A percentile compares a stretch with the other conserved stretches of the same genome.
phyloP scores from a whole-genome alignment of 108 stramenopile species.

The Asterionellopsis glacialis region DNA sequence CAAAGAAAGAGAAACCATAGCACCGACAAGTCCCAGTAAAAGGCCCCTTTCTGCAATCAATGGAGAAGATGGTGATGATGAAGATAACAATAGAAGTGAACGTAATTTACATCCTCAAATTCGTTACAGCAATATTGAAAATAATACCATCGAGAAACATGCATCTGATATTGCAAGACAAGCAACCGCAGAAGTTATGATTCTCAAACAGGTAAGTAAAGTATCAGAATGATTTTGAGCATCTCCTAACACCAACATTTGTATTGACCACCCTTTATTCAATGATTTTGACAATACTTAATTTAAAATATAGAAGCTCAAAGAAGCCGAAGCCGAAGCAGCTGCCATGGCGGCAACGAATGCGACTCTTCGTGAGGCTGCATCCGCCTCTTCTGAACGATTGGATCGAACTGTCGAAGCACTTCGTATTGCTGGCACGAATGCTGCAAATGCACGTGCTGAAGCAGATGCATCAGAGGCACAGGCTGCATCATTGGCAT shows the following conservation, averaged over 20 bases:
- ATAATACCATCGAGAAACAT: constrained; percentile 14
- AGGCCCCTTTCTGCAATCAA: neutral
- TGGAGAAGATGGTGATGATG: constrained; percentile 4
- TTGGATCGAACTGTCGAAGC: constrained; percentile 54
- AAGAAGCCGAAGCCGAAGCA: constrained; percentile 42
- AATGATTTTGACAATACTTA: neutral
- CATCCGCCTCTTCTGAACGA: constrained; percentile 28
- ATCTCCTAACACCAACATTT: neutral
- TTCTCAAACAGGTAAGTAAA: constrained; percentile 43
- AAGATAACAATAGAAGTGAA: constrained; percentile 1
- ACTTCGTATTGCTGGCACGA: constrained; percentile 44
- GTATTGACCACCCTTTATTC: neutral
- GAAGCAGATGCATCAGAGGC: constrained; percentile 72
- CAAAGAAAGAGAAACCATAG: no score
- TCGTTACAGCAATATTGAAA: constrained; percentile 4
- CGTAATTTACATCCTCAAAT: no score
- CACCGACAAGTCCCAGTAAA: no score
- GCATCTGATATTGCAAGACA: constrained; percentile 31
- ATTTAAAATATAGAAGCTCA: constrained; percentile 39
- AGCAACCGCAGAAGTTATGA: constrained; percentile 40
- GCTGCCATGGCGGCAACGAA: constrained; percentile 40
- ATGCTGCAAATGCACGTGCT: constrained; percentile 55
- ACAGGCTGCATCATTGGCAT: constrained; percentile 37
- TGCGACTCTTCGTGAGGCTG: constrained; percentile 32
- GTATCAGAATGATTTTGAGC: neutral